A percentile compares a stretch with the other conserved stretches of the same genome.
phyloP scores from a whole-genome alignment of 2,329 filamentous ascomycete genomes.

The Colletotrichum siamense region DNA sequence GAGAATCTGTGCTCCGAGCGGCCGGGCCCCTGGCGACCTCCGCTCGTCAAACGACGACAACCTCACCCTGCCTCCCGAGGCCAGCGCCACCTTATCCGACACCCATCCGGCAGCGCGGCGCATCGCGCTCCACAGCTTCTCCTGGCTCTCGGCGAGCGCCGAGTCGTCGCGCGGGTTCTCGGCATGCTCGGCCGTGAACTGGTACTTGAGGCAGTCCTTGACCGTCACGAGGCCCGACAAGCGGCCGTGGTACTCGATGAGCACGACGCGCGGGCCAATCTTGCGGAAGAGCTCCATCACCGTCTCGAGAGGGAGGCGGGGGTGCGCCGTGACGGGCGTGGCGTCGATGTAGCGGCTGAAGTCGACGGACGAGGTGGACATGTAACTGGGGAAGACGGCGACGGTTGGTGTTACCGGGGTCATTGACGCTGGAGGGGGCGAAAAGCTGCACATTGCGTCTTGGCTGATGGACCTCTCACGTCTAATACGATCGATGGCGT shows the following conservation, averaged over 20 bases:
- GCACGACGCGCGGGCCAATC: conserved; percentile 90
- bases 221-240: conserved; percentile 89
- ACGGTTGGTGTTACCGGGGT: conserved; percentile 49
- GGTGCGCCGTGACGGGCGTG: conserved; percentile 90
- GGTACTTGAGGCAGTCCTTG: conserved; percentile 96
- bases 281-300: conserved; percentile 99
- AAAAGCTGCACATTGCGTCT: conserved; percentile 77
- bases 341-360: conserved; percentile 88
- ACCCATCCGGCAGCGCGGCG: conserved; percentile 62
- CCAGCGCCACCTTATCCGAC: conserved; percentile 56
- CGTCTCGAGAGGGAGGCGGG: conserved; percentile 88
- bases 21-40: conserved; percentile 39
- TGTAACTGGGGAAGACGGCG: conserved; percentile 63
- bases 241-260: conserved; percentile 88
- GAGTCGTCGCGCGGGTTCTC: conserved; percentile 73
- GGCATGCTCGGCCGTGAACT: conserved; percentile 92
- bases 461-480: conserved; percentile 71
- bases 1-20: conserved; percentile 37
- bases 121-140: conserved; percentile 68
- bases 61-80: conserved; percentile 62
- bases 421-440: conserved; percentile 45
- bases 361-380: conserved; percentile 68
- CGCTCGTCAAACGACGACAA: conserved; percentile 48
- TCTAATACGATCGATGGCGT: conserved; percentile 83
- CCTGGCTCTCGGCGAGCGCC: conserved; percentile 62